phyloP scores from a whole-genome alignment of 192 early-diverging fungal genomes.

The Linnemannia exigua region DNA sequence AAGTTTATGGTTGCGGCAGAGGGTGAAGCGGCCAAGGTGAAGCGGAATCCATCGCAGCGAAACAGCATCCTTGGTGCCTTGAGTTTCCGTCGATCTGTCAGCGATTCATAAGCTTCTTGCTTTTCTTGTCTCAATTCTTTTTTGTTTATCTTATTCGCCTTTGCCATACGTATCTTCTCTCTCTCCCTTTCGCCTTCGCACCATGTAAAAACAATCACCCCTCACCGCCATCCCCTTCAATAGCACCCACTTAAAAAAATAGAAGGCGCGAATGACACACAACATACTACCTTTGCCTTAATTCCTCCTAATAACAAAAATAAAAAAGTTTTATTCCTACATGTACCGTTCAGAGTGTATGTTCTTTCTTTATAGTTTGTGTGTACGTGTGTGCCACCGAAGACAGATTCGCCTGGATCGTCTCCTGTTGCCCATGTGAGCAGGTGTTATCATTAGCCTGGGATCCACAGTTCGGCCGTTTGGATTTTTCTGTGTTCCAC shows the following conservation, averaged over 20 bases:
- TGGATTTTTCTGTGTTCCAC: not conserved
- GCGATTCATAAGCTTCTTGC: not conserved
- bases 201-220: slow-evolving; percentile 10
- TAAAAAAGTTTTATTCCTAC: not conserved
- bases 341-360: not conserved
- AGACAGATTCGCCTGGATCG: too few relatives aligned
- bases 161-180: not conserved
- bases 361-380: too few relatives aligned
- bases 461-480: not conserved
- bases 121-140: too few relatives aligned
- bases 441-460: too few relatives aligned
- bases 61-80: slow-evolving; percentile 43
- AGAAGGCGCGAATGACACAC: not conserved
- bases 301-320: not conserved
- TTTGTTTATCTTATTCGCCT: not conserved
- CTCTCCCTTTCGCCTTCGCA: not conserved
- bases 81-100: slow-evolving; percentile 37
- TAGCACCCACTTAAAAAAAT: not conserved
- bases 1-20: slow-evolving; percentile 40
- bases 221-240: not conserved
- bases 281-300: not conserved
- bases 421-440: too few relatives aligned
- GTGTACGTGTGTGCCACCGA: not conserved
- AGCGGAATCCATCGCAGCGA: slow-evolving; percentile 30
- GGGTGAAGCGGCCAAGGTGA: slow-evolving; percentile 16